Evolutionary conservation across 805 yeast genomes (phyloP), one percentile per base, ranked within the genome.

Genomic region (Pachysolen tannophilus): DNA sequence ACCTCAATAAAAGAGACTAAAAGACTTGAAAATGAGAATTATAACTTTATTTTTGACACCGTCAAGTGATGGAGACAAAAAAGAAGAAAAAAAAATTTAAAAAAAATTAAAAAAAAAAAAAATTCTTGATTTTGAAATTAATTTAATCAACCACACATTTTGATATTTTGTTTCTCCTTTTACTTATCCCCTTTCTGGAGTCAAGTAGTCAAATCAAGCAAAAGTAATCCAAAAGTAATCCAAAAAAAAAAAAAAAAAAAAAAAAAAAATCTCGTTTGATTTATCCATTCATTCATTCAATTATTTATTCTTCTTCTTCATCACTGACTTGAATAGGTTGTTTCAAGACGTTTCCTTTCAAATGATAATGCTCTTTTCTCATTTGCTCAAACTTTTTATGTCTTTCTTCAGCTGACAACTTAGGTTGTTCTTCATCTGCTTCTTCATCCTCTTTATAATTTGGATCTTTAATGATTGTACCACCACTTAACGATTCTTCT

Each of bases 351-450:
- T 57, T 57, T 2, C 68, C 78, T 42, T 70, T 72, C 55, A 65
- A 46, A 48, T 80, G 84, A 55, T 86, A 86, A 56, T 87, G 95
- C 39, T 70, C 62, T 50, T 83, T 85, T 51, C 95, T 73, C 71
- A 76, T 65, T 46, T 80, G 82, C 55, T 83, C 94, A 49, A 87
- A 87, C 41, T 65, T 57, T 40, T 58, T 67, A 50, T 81, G 90
- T 46, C 71, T 76, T 36, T 72, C 81, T 44, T 71, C 83, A 1
- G 77, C 69, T 20, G 69, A 60, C 28, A 55, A 56, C 20, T 60
- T 64, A 20, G 45, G 45, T 20, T 52, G 60, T 24, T 51, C 65
- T 17, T 55, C 65, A 20, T 64, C 70, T 8, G 54, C 60, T 7
- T 58, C 67, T 17, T 52, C 56, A n/a, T 53, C 60, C 6, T 53